Evolutionary conservation across 495 filamentous ascomycete species (phyloP), one percentile per base, ranked within the genome.

Genomic region (Aspergillus carlsbadensis): DNA sequence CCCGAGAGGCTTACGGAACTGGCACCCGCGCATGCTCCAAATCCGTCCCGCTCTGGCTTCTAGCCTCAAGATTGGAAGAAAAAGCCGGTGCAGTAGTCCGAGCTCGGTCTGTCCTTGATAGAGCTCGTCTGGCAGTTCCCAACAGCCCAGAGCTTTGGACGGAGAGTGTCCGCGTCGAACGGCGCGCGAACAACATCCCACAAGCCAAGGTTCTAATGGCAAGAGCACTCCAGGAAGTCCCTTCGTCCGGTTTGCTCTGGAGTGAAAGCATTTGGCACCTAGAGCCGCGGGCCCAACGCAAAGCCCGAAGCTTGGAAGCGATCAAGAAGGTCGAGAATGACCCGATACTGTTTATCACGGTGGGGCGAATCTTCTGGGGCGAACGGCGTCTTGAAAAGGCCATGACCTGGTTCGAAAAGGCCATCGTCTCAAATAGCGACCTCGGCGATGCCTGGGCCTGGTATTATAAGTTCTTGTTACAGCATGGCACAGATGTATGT

Each of bases 241-340:
- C 91, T n/a, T 83, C 85, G 43, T 90, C 87, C n/a, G 94, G 94
- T 2, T 72, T 96, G 1, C 81, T 98, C 1, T 98, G 93, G 92
- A 83, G 83, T 20, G 95, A 98, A 74, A 88, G 85, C 46, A 98
- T 98, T 67, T 92, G 92, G 87, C 78, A 96, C 67, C 87, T 98
- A 5, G 95, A 97, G 69, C 72, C 86, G 20, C 88, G 95, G 40
- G 92, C 92, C 21, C 91, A 97, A 66, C 87, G 94, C 10, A 96
- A 96, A 65, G 86, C 94, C 8, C 83, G 92, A 20, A 86, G 89
- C 29, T 78, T 97, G 22, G 94, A 97, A 65, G 95, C 93, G 8
- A 94, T 98, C 70, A 94, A 96, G 72, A 96, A 95, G 74, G 90
- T 92, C 6, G 94, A 97, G 51, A 93, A 92, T 63, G 92, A 98